Conservation (phyloP, 306 rosid species). For the Prunus kanzakura region DNA sequence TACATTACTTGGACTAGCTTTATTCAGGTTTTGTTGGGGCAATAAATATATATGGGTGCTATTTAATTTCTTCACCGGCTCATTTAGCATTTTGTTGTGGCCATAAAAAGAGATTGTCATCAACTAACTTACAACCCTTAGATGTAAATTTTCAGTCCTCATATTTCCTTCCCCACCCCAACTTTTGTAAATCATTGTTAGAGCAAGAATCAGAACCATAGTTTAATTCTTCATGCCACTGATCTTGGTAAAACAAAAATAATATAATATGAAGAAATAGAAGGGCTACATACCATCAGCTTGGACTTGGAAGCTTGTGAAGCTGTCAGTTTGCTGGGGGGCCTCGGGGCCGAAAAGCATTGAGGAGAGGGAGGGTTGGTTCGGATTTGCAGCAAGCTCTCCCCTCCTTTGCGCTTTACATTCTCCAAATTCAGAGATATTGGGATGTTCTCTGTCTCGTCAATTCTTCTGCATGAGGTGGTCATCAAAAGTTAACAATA, state of each 20-base stretch:
- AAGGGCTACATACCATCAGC: constrained; percentile 51
- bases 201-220: background rate
- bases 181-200: background rate
- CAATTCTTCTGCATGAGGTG: constrained; percentile 47
- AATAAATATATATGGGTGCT: too few species aligned
- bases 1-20: background rate
- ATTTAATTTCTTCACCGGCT: background rate
- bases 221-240: background rate
- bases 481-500: constrained; percentile 13
- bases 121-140: too few species aligned
- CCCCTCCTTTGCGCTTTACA: constrained; percentile 44
- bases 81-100: background rate
- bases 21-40: background rate
- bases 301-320: constrained; percentile 50
- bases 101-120: background rate
- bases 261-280: background rate
- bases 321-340: constrained; percentile 37
- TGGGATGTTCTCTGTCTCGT: constrained; percentile 56
- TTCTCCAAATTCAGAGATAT: constrained; percentile 52
- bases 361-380: constrained; percentile 98
- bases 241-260: background rate
- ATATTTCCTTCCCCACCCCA: background rate
- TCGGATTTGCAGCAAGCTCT: constrained; percentile 49
- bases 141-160: background rate
- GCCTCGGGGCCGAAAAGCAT: constrained; percentile 68